Base-by-base conservation (phyloP, 192 early-diverging fungal species). In the Coemansia guatemalensis region DNA sequence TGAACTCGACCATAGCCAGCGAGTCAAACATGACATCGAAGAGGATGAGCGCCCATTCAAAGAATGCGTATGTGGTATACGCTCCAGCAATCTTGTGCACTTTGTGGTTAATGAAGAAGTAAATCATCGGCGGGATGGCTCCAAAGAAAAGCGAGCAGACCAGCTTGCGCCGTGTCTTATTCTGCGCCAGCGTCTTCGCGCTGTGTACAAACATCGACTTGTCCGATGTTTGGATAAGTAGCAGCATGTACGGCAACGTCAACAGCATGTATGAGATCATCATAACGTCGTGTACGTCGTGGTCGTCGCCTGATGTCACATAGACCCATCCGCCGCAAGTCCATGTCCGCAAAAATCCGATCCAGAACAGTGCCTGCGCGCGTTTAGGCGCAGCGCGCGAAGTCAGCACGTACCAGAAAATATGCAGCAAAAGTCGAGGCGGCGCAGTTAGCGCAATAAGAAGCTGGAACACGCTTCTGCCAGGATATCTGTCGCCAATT, bases 271-370 rank as follows among this genome's bases (percentile, higher is more conserved):
- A 93, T 5, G 85, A 35, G 8, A 90, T 85, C 91, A 93, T 93
- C 68, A 88, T 86, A 56, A 93, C 81, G 53, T 93, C 91, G 62
- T 93, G 91, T 25, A 85, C 82, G 22, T 84, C 75, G 69, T 90
- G 91, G 73, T 93, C 89, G 60, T 93, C 91, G 20, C 88, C 84
- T 0, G 88, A 90, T 5, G 89, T 93, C 61, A 93, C 84, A 62
- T 91, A 93, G 4, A 89, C 88, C 91, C 91, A 93, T 23, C 91
- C 90, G 44, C 89, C 91, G 50, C 89, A 90, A 8, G 89, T 83
- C 20, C 87, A 73, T n/a, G 90, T 89, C 58, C 91, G 88, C 64
- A 90, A 55, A 39, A 84, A 68, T 8, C 68, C 83, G 7, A 82
- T 50, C 64, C 72, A 74, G 64, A 84, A 78, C 50, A 84, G 48